These are phyloP conservation scores for Anisodus tanguticus DNA, from an alignment of 257 asterid genomes.

Conservation along the genomic window DNA sequence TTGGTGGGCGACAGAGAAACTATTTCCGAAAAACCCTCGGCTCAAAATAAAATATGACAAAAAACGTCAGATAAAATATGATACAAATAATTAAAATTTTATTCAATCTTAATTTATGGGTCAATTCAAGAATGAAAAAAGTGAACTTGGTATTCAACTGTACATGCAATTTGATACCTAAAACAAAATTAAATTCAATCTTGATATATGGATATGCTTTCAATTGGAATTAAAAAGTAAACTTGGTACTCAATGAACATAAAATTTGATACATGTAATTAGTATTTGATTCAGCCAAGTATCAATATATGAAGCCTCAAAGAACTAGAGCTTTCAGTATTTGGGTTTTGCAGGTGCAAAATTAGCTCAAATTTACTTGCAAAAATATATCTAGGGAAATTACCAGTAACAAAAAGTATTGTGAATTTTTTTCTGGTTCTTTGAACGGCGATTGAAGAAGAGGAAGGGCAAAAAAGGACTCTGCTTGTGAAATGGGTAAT, in stretches of 20 bases:
- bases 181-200: not conserved
- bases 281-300: not conserved
- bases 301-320: not conserved
- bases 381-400: not conserved
- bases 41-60: too few species aligned
- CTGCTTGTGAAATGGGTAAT: not conserved
- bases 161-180: not conserved
- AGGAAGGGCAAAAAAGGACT: not conserved
- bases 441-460: not conserved
- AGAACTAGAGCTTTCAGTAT: not conserved
- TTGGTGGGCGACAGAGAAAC: too few species aligned
- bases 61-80: not conserved
- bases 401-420: not conserved
- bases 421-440: not conserved
- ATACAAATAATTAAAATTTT: too few species aligned
- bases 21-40: too few species aligned
- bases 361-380: not conserved
- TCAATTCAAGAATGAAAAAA: too few species aligned
- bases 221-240: conserved; percentile 1
- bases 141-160: not conserved
- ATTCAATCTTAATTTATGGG: too few species aligned
- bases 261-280: not conserved
- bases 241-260: not conserved
- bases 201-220: not conserved
- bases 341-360: not conserved